Conservation (phyloP, 345 rosid species). For the Bretschneidera sinensis region DNA sequence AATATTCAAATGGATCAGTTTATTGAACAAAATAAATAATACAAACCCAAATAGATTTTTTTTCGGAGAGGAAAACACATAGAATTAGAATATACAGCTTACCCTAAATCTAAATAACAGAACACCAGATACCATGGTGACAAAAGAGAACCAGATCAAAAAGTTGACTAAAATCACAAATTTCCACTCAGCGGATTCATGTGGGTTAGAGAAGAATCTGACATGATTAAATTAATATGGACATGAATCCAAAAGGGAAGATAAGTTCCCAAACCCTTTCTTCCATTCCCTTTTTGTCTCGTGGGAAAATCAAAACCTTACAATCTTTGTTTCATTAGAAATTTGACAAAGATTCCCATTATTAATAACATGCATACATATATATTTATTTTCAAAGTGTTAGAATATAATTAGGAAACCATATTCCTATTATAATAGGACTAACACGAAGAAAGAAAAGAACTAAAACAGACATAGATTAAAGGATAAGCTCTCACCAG, state of each 20-base stretch:
- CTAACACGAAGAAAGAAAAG: not conserved
- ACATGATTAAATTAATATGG: not conserved
- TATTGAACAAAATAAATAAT: not conserved
- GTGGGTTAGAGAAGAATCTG: not conserved
- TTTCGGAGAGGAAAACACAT: no score
- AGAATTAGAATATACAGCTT: not conserved
- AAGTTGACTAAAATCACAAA: not conserved
- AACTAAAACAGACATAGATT: no score
- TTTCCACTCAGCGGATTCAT: not conserved
- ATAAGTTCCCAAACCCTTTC: no score
- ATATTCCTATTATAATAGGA: not conserved
- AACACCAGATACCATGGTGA: no score
- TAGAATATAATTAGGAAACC: no score
- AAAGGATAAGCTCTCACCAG: constrained; percentile 1
- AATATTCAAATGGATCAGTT: not conserved
- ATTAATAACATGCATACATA: no score
- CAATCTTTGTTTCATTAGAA: not conserved
- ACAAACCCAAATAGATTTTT: not conserved
- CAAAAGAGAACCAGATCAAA: not conserved
- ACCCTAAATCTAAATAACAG: not conserved
- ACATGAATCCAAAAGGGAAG: no score
- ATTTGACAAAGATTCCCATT: no score
- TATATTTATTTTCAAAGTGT: no score
- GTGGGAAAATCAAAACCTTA: no score
- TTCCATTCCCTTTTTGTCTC: no score